Base-by-base conservation (phyloP, 345 rosid species). In the Microcos paniculata region DNA sequence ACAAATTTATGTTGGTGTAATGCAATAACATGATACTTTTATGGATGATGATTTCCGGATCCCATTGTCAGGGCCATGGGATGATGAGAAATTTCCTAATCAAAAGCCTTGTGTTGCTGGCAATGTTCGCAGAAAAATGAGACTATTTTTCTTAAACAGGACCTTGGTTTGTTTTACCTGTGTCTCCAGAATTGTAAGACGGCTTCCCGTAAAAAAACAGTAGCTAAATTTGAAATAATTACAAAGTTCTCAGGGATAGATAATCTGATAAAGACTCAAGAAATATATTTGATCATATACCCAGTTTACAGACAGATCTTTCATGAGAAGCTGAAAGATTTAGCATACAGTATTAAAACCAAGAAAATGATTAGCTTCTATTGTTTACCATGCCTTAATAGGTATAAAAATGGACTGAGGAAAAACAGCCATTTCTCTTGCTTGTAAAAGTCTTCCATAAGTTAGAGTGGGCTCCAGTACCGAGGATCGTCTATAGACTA, bases 391-490 rank as follows among this genome's bases (percentile, higher is more conserved):
- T 40, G 49, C n/a, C 43, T 42, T 5, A 51, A 16, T 16, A 52
- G 59, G 18, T 70, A 49, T 70, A 11, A 40, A 70, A 74, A 43
- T 61, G 33, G 70, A 51, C 64, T 38, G 77, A 61, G 4, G 28
- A 62, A 49, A 74, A 62, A 62, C 45, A 33, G 56, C 77, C 77
- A 62, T 62, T 74, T 74, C 61, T 48, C n/a, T 62, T 30, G 69
- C 51, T 28, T 30, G 67, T 18, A 72, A 58, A 43, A 23, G 7
- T 38, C 66, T 72, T 58, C 26, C 56, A 16, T 23, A 59, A 8
- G 76, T 73, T 45, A 30, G 68, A 62, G 11, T 2, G 10, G 55
- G 59, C 48, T 3, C 55, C 14, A 31, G 26, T 35, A 56, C n/a
- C 33, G 0, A 46, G 6, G 43, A 12, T 8, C 8, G 76, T 58